Percentiles rank a stretch among this genome's conserved stretches.
phyloP scores from a whole-genome alignment of 73 alveolate species.

The Paramecium biaurelia region DNA sequence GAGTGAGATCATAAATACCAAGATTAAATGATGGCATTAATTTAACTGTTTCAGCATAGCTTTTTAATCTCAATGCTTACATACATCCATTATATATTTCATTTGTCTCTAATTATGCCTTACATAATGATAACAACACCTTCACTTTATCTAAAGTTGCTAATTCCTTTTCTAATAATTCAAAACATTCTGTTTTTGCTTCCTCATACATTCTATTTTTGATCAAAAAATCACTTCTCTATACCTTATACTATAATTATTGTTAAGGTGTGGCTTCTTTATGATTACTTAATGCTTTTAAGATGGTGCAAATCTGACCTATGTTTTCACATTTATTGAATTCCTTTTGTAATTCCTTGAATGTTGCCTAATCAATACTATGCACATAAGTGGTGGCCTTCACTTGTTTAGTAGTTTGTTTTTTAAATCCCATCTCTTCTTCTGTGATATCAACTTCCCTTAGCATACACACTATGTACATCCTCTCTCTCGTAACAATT shows the following conservation, averaged over 20 bases:
- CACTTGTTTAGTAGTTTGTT: neutral
- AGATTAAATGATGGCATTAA: neutral
- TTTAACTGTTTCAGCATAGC: constrained; percentile 10
- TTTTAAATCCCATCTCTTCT: constrained; percentile 13
- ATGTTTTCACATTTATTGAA: neutral
- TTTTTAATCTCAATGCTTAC: constrained; percentile 10
- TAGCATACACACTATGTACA: neutral
- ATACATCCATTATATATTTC: neutral
- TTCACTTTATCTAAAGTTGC: neutral
- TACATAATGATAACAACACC: neutral
- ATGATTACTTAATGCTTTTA: neutral
- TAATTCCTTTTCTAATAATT: neutral
- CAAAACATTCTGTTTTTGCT: neutral
- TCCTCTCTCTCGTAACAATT: neutral
- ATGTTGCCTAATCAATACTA: neutral
- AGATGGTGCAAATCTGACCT: neutral
- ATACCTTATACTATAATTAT: neutral
- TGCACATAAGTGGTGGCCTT: neutral
- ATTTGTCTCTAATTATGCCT: neutral
- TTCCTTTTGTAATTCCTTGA: constrained; percentile 11
- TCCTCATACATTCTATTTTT: neutral
- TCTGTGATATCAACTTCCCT: constrained; percentile 10
- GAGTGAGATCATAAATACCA: neutral
- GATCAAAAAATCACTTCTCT: neutral
- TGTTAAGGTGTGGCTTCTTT: neutral